Percentiles rank a stretch among this genome's conserved stretches.
Evolutionary conservation across 495 filamentous ascomycete genomes (phyloP).

Genomic region (Tuber magnatum): DNA sequence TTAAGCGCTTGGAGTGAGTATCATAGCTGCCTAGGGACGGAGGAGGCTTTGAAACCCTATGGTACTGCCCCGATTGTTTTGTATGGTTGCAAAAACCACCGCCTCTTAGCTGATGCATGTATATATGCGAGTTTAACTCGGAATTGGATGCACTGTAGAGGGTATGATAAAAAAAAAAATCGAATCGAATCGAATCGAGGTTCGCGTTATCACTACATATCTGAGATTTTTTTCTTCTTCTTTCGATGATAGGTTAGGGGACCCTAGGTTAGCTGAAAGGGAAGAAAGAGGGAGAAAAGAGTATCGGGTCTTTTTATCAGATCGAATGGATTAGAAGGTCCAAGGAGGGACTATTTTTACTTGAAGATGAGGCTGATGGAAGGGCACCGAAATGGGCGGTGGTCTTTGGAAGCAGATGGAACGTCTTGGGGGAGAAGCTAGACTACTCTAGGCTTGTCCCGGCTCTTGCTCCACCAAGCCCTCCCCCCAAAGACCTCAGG

Average conservation of each 20-base stretch:
- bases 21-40: not conserved
- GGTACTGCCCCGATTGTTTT: not conserved
- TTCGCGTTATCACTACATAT: not conserved
- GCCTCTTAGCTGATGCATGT: not conserved
- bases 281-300: not conserved
- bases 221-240: not conserved
- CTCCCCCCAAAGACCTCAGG: slow-evolving; percentile 29
- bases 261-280: not conserved
- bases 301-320: not conserved
- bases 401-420: slow-evolving; percentile 35
- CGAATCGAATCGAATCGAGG: not conserved
- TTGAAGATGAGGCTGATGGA: slow-evolving; percentile 37
- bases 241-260: not conserved
- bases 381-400: slow-evolving; percentile 32
- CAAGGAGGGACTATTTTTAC: not conserved
- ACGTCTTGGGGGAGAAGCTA: slow-evolving; percentile 32
- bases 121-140: not conserved
- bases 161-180: too few species aligned
- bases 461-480: slow-evolving; percentile 26
- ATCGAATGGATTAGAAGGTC: not conserved
- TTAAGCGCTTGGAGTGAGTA: not conserved
- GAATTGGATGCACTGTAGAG: not conserved
- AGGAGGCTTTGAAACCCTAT: slow-evolving; percentile 4
- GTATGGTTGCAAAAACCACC: not conserved
- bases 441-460: slow-evolving; percentile 19